Percentiles rank a stretch among this genome's conserved stretches.
Evolutionary conservation across 805 yeast genomes (phyloP).

Genomic region (Wickerhamiella siamensis): DNA sequence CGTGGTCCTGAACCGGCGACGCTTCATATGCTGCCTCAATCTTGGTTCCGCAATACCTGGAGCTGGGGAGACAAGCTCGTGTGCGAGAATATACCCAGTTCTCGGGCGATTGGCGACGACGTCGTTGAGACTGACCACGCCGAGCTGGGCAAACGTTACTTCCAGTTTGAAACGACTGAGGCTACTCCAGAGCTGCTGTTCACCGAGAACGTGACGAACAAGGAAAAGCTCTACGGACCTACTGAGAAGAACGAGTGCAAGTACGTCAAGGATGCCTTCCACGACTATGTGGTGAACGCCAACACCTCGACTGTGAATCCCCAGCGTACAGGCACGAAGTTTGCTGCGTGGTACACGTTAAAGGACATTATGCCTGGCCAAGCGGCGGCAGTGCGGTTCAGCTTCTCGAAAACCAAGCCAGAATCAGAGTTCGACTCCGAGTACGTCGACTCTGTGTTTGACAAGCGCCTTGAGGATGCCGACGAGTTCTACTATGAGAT

Average conservation of each 20-base stretch:
- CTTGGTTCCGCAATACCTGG: slow-evolving; percentile 82
- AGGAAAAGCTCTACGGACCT: slow-evolving; percentile 42
- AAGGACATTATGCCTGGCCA: slow-evolving; percentile 76
- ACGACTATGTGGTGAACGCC: slow-evolving; percentile 59
- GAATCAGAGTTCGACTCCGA: slow-evolving; percentile 45
- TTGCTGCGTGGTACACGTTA: slow-evolving; percentile 71
- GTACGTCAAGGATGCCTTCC: slow-evolving; percentile 82
- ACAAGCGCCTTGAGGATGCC: slow-evolving; percentile 69
- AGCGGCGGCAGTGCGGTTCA: slow-evolving; percentile 71
- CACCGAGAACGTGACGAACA: slow-evolving; percentile 83
- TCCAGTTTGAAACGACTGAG: slow-evolving; percentile 32
- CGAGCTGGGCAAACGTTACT: slow-evolving; percentile 50
- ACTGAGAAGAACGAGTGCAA: slow-evolving; percentile 39
- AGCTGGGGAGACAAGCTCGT: slow-evolving; percentile 47
- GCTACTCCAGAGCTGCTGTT: slow-evolving; percentile 54
- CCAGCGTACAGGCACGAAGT: slow-evolving; percentile 58
- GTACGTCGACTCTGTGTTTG: slow-evolving; percentile 53
- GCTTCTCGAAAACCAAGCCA: slow-evolving; percentile 35
- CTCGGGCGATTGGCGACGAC: slow-evolving; percentile 31
- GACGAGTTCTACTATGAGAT: slow-evolving; percentile 86
- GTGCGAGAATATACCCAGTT: neutral
- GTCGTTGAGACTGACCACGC: slow-evolving; percentile 49
- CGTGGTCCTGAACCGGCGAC: slow-evolving; percentile 78
- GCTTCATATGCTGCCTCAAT: slow-evolving; percentile 70
- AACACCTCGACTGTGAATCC: slow-evolving; percentile 55